A percentile compares a stretch with the other conserved stretches of the same genome.
Conservation (phyloP, 495 filamentous ascomycete species). For the Neurospora tetrasperma region DNA sequence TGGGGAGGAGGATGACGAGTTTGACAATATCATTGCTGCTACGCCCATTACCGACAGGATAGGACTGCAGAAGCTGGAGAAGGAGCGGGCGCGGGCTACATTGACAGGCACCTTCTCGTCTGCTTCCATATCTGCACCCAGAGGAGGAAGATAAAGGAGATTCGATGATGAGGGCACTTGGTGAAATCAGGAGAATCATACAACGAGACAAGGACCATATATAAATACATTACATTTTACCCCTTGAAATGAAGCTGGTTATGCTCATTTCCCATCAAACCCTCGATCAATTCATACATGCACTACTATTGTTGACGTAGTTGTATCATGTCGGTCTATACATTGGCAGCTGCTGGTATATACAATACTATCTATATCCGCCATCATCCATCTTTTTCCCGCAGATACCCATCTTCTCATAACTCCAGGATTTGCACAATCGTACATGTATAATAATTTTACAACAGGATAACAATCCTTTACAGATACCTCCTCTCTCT, state of each 20-base stretch:
- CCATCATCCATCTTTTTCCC: background rate
- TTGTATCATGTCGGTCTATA: background rate
- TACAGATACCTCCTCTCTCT: constrained; percentile 61
- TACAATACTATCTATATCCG: background rate
- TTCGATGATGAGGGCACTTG: background rate
- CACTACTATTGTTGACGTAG: background rate
- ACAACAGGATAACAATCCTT: background rate
- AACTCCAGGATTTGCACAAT: background rate
- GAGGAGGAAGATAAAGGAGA: constrained; percentile 3
- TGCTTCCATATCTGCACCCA: constrained; percentile 19
- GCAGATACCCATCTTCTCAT: background rate
- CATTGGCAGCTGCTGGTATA: background rate
- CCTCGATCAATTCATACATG: background rate
- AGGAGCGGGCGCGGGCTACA: constrained; percentile 28
- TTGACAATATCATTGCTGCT: constrained; percentile 87
- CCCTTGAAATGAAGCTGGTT: background rate
- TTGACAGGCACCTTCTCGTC: constrained; percentile 23
- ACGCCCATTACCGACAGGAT: constrained; percentile 75
- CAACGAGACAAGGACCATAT: background rate
- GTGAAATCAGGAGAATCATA: background rate
- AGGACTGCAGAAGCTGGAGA: constrained; percentile 43
- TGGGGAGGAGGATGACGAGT: constrained; percentile 51
- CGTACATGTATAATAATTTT: background rate
- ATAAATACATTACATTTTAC: background rate
- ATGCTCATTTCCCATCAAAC: background rate